phyloP scores from a whole-genome alignment of 257 asterid genomes.

The Plantago elongata region DNA sequence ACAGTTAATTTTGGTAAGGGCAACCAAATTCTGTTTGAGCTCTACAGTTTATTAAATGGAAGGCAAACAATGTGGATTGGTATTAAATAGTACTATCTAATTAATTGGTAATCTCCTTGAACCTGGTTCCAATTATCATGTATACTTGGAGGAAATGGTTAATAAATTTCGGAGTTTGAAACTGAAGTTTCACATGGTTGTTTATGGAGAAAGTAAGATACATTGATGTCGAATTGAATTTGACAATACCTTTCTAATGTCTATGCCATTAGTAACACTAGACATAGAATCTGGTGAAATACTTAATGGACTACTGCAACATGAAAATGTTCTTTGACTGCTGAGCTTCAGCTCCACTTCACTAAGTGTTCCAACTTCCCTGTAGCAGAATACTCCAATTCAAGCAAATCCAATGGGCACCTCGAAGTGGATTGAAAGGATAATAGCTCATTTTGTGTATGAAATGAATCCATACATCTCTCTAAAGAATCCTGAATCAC shows the following conservation, averaged over 20 bases:
- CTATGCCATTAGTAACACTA: background rate
- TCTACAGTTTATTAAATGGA: too few species aligned
- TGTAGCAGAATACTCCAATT: background rate
- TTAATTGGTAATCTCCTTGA: too few species aligned
- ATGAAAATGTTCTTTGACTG: background rate
- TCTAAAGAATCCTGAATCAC: too few species aligned
- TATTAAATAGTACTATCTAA: too few species aligned
- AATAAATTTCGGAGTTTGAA: too few species aligned
- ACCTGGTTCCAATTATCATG: too few species aligned
- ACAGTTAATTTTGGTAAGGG: too few species aligned
- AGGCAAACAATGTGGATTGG: too few species aligned
- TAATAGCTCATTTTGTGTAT: background rate
- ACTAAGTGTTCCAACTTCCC: background rate
- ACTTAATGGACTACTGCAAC: background rate
- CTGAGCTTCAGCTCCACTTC: background rate
- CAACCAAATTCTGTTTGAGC: too few species aligned
- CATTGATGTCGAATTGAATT: background rate
- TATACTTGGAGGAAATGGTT: too few species aligned
- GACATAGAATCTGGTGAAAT: background rate
- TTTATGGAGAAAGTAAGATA: background rate
- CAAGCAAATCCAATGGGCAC: background rate
- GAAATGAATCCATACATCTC: background rate
- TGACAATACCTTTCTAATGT: background rate
- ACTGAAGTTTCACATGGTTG: too few species aligned
- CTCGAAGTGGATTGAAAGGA: background rate